Evolutionary conservation across 768 basidiomycete genomes (phyloP).

Genomic region (Lactarius vividus): DNA sequence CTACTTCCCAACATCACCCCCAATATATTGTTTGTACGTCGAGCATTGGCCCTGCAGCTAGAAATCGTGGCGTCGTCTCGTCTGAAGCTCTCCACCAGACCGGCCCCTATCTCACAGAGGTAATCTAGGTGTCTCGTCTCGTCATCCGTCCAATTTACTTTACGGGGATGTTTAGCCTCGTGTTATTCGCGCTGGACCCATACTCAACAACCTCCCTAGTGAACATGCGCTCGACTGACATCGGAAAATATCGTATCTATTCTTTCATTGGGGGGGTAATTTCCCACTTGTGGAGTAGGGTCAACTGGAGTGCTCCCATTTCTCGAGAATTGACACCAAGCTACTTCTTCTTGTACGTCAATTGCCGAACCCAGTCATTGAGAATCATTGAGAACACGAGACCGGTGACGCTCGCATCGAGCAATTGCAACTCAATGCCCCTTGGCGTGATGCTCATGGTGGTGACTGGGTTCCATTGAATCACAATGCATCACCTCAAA

Average conservation of each 20-base stretch:
- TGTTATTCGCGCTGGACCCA: constrained; percentile 22
- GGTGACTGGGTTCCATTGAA: neutral
- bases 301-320: neutral
- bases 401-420: constrained; percentile 6
- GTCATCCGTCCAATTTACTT: constrained; percentile 12
- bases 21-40: neutral
- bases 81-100: neutral
- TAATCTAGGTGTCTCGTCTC: neutral
- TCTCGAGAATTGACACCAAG: neutral
- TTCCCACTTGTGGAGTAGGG: constrained; percentile 17
- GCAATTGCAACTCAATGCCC: neutral
- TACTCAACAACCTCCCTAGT: constrained; percentile 3
- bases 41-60: neutral
- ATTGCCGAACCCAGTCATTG: constrained; percentile 14
- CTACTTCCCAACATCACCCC: neutral
- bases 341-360: constrained; percentile 6
- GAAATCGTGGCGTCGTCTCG: neutral
- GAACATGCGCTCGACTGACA: constrained; percentile 3
- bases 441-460: neutral
- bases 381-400: constrained; percentile 23
- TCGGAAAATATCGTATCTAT: neutral
- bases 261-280: constrained; percentile 6
- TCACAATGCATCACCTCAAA: constrained; percentile 10
- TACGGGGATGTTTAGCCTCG: constrained; percentile 11
- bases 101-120: constrained; percentile 12